These are phyloP conservation scores for Pholiota molesta DNA, from an alignment of 768 basidiomycete species.

Conservation along the genomic window DNA sequence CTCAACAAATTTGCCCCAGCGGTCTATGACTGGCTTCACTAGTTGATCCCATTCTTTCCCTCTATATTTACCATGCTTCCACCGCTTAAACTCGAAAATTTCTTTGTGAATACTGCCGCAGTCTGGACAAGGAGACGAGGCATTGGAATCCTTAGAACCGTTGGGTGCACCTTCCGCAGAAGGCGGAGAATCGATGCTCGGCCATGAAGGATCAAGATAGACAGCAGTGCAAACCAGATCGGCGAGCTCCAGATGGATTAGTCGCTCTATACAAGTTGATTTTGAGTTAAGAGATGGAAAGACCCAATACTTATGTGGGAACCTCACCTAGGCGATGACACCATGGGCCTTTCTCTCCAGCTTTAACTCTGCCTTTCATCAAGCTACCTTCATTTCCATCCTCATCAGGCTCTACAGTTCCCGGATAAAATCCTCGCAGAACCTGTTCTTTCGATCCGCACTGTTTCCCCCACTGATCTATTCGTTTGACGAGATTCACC, in stretches of 20 bases:
- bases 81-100: conserved; percentile 73
- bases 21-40: conserved; percentile 75
- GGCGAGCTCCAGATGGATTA: conserved; percentile 80
- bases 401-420: conserved; percentile 44
- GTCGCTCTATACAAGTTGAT: conserved; percentile 50
- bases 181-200: conserved; percentile 28
- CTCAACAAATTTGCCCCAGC: conserved; percentile 74
- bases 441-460: conserved; percentile 79
- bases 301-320: neutral
- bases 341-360: conserved; percentile 62
- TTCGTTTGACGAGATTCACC: conserved; percentile 68
- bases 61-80: conserved; percentile 52
- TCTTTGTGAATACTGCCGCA: conserved; percentile 69
- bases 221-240: conserved; percentile 62
- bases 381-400: conserved; percentile 45
- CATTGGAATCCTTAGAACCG: conserved; percentile 16
- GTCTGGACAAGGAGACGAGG: conserved; percentile 38
- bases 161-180: conserved; percentile 25
- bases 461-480: conserved; percentile 82
- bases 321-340: conserved; percentile 65
- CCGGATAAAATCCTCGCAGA: conserved; percentile 76
- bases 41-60: conserved; percentile 76
- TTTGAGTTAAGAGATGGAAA: neutral
- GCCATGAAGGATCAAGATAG: conserved; percentile 62
- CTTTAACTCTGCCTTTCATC: conserved; percentile 66